Conservation (phyloP, 2,329 filamentous ascomycete genomes). For the Neophaeococcomyces mojaviensis region DNA sequence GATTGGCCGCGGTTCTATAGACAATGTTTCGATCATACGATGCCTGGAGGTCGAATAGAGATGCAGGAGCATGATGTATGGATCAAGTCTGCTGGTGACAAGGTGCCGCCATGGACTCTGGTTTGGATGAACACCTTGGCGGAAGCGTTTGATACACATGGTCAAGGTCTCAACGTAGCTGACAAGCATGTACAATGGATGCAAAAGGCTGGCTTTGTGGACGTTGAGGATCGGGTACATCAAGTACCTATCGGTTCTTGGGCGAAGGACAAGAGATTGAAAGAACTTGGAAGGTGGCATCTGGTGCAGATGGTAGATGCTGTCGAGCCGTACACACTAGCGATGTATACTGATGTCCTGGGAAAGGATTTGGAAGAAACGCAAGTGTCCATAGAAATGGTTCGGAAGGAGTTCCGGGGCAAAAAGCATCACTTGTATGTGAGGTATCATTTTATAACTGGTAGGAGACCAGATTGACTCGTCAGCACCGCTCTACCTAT, state of each 20-base stretch:
- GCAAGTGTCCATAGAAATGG: constrained; percentile 23
- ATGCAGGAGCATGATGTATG: constrained; percentile 29
- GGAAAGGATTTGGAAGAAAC: constrained; percentile 20
- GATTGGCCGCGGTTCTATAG: constrained; percentile 43
- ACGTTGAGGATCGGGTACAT: constrained; percentile 23
- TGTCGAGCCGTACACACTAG: constrained; percentile 13
- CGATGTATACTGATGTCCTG: constrained; percentile 19
- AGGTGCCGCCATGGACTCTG: constrained; percentile 7
- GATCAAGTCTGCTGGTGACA: constrained; percentile 9
- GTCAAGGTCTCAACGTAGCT: constrained; percentile 34
- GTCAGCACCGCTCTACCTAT: too few relatives aligned
- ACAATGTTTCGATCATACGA: constrained; percentile 21
- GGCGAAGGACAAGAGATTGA: constrained; percentile 23
- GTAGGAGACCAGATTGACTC: neutral
- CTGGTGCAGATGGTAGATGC: constrained; percentile 15
- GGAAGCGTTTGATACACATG: constrained; percentile 22
- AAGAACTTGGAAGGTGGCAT: constrained; percentile 17
- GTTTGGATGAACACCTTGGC: constrained; percentile 23
- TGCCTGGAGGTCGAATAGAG: constrained; percentile 39
- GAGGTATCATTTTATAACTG: neutral
- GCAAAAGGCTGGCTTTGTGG: constrained; percentile 25
- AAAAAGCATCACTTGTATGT: neutral
- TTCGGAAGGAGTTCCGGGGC: constrained; percentile 2
- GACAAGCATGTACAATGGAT: constrained; percentile 23
- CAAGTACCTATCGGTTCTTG: constrained; percentile 22